Evolutionary conservation across 768 basidiomycete species (phyloP), one percentile per base, ranked within the genome.

Genomic region (Cyclocybe aegerita): DNA sequence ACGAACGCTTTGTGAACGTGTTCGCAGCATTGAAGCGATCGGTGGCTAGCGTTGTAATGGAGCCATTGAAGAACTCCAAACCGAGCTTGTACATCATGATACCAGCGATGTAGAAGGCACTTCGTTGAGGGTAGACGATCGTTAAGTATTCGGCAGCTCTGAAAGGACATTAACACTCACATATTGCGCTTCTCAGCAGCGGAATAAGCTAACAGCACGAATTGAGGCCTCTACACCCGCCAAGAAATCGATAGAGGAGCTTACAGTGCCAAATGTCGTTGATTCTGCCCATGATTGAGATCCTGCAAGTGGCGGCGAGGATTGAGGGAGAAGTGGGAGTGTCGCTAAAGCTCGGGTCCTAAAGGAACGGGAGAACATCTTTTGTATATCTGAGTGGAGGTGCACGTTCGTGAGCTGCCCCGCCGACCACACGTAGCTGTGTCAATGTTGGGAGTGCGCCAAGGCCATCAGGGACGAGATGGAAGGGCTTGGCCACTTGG

Each of bases 11-110:
- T n/a, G 64, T 57, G 46, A 67, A 68, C 1, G 65, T 55, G 37
- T 59, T 34, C 8, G 52, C 36, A 7, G 60, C 43, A 11, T 60
- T 56, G 53, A 69, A 69, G 39, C 68, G 58, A 54, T 69, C 67
- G n/a, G 64, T 65, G 29, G 67, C 68, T 0, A 68, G 52, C 30
- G 68, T 67, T 4, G 61, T 63, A 38, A 69, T 68, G 7, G 66
- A 68, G 9, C 68, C 68, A 34, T 69, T 69, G 56, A 68, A 69
- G 52, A 68, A 68, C 49, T 69, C 68, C 12, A 69, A 57, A 15
- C 65, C 65, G 40, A 68, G 56, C 47, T 68, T 69, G 50, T 68
- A 67, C 51, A 58, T 57, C 64, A 67, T 68, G 36, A 67, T 67
- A 7, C 68, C 68, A 7, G 39, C 60, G 47, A 69, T 61, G 45